Base-by-base conservation (phyloP, 2,329 filamentous ascomycete genomes). In the Botrytis fragariae region DNA sequence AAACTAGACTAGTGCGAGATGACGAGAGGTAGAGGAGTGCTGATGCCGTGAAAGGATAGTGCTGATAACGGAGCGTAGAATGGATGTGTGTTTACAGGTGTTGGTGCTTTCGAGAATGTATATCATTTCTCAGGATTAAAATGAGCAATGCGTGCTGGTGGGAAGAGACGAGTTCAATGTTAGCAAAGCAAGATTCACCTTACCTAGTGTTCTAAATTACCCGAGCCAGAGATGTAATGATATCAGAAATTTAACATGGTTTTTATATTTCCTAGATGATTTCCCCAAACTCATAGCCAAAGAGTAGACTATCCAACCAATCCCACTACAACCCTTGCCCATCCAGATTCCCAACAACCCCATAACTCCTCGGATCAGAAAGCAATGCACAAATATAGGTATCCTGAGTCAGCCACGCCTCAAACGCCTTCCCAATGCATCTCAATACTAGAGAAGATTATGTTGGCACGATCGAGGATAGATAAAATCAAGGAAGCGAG, bases 381-480 rank as follows among this genome's bases (percentile, higher is more conserved):
- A 44, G 44, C 16, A 45, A 20, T n/a, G 29, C 68, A 39, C 39
- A 70, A 62, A 61, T 32, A 54, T 18, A 72, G 35, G 35, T 72
- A 72, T 65, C 5, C 25, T 18, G 48, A 72, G 20, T 42, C 44
- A 71, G 45, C 35, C 70, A 67, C 61, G 70, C 61, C 70, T 67
- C 70, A 67, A 72, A 72, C 70, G 48, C 70, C 70, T 67, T 45
- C 62, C 39, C 61, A 54, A 72, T 72, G 70, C 59, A 71, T 64
- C 69, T 64, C 59, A 64, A 22, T 61, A 71, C 59, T 72, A 44
- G 70, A 72, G 70, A 67, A 64, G 61, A 72, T 45, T 62, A 72
- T 72, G 60, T 72, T 67, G 70, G 70, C 69, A 72, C 29, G 65
- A 35, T 72, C n/a, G 61, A 72, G 70, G 70, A 67, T 64, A 42